Conservation (phyloP, 768 basidiomycete genomes). For the Suillus sp. region DNA sequence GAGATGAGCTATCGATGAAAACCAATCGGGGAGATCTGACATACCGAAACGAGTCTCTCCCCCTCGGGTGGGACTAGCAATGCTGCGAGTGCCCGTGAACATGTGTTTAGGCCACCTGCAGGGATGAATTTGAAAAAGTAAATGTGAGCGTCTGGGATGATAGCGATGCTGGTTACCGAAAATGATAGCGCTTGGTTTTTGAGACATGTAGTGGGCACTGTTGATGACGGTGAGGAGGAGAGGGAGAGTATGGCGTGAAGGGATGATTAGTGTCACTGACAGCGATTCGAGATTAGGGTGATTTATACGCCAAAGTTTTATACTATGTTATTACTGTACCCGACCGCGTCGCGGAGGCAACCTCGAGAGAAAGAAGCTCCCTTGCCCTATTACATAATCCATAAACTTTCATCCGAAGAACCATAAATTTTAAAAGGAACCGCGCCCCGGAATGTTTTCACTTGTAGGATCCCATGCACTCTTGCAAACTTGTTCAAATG, state of each 20-base stretch:
- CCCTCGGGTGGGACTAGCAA: slow-evolving; percentile 68
- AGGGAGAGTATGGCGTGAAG: slow-evolving; percentile 10
- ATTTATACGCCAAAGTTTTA: slow-evolving; percentile 26
- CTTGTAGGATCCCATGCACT: too few species aligned
- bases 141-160: slow-evolving; percentile 11
- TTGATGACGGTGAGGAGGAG: slow-evolving; percentile 11
- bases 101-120: slow-evolving; percentile 80
- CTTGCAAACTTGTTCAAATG: too few species aligned
- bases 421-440: slow-evolving; percentile 3
- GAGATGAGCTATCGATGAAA: slow-evolving; percentile 17
- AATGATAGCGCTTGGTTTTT: slow-evolving; percentile 69
- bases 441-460: slow-evolving; percentile 3
- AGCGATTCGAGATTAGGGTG: slow-evolving; percentile 17
- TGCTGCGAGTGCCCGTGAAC: slow-evolving; percentile 68
- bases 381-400: slow-evolving; percentile 24
- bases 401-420: slow-evolving; percentile 10
- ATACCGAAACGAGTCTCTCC: slow-evolving; percentile 70
- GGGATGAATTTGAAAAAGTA: slow-evolving; percentile 13
- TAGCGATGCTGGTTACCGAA: slow-evolving; percentile 55
- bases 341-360: slow-evolving; percentile 28
- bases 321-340: slow-evolving; percentile 12
- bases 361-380: slow-evolving; percentile 15
- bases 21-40: slow-evolving; percentile 27
- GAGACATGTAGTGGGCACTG: slow-evolving; percentile 36
- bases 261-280: slow-evolving; percentile 23